Base-by-base conservation (phyloP, 1,284 basidiomycete species). In the Phellopilus nigrolimitatus region DNA sequence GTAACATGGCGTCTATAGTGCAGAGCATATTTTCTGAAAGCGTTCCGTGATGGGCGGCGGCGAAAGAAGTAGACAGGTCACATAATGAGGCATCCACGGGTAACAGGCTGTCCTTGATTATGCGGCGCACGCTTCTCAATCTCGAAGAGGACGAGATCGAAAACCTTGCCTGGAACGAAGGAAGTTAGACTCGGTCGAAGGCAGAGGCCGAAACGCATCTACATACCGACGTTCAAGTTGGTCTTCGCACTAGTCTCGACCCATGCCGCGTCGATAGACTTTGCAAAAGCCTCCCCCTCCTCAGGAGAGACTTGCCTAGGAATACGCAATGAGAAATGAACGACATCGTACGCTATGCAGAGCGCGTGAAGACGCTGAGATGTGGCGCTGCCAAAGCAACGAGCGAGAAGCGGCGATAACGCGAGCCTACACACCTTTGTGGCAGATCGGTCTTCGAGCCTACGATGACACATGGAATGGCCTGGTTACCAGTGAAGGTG, bases 381-480 rank as follows among this genome's bases (percentile, higher is more conserved):
- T 37, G 54, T n/a, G n/a, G n/a, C n/a, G n/a, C n/a, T n/a, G n/a
- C n/a, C n/a, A n/a, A n/a, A n/a, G n/a, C n/a, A n/a, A n/a, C n/a
- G n/a, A n/a, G n/a, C n/a, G n/a, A 44, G 42, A 44, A 36, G 47
- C 50, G 27, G 47, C 44, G n/a, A 53, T 48, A 49, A 60, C 40
- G 31, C 40, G 34, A 40, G 43, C 27, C 28, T 60, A 69, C 75
- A 66, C 67, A 91, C 86, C 76, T 88, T 66, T 64, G 76, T 63
- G 71, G 76, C 66, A 99, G 70, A 73, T 99, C 95, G 51, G 78
- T 79, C 79, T 99, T 99, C 62, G 97, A 90, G 12, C 95, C 95
- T 21, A 97, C 95, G 58, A 99, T 84, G 39, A 99, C 93, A 68
- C 95, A 95, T 10, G 97, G 95, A 38, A 98, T 88, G 58, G 84